Base-by-base conservation (phyloP, 495 filamentous ascomycete genomes). In the Hypoxylon subgilvum region DNA sequence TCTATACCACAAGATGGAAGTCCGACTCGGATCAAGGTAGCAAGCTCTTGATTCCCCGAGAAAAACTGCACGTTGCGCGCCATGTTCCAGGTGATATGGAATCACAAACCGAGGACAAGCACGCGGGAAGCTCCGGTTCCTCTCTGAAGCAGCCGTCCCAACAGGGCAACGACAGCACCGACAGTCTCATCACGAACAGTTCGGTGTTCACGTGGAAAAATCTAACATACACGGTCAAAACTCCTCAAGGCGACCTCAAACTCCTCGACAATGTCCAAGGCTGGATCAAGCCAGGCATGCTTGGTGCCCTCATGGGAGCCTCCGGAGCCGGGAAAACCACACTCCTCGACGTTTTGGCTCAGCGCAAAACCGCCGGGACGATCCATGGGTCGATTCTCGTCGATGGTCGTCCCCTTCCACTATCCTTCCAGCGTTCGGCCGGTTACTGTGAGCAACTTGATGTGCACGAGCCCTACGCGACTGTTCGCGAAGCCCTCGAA, bases 371-470 rank as follows among this genome's bases (percentile, higher is more conserved):
- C 0, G 91, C 92, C 83, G 92, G 92, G 60, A 86, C 95, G 8
- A 87, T 96, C 42, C 86, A 83, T 13, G 92, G 92, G 18, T 85
- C 92, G 46, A 92, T 93, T 85, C 75, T 93, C 2, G 89, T 96
- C 4, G 88, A 95, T 62, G 92, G 90, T 1, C 79, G 77, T 18
- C 85, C 79, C 32, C 82, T 88, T 13, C 89, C 95, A 66, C 77
- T 82, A 13, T 90, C 88, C 0, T 96, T 96, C 80, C 91, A 94
- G 67, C 87, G 92, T 27, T 94, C 94, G 76, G 96, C 92, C 2
- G 92, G 92, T 19, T 97, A 96, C 63, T 93, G 94, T 14, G 91
- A 97, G 65, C 93, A 97, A 70, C 91, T 96, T 72, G 93, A 97
- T 83, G 82, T 97, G 6, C 92, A 96, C 71, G 80, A 95, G 18